Evolutionary conservation across 2,329 filamentous ascomycete species (phyloP).

Genomic region (Aspergillus sojae): DNA sequence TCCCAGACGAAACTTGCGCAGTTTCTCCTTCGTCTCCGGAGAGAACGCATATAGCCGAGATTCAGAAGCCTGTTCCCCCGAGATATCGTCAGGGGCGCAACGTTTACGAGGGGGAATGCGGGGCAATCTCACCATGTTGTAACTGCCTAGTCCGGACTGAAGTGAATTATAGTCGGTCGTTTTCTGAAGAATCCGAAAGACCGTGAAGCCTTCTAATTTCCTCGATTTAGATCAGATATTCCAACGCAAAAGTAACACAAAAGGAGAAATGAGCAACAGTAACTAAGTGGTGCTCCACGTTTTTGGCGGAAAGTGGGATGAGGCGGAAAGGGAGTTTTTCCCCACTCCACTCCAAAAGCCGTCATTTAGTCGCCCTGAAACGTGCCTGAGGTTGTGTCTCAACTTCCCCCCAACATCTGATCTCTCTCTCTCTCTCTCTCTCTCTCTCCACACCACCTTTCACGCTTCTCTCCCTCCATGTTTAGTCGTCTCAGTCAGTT

Average conservation of each 20-base stretch:
- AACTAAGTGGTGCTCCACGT: slow-evolving; percentile 7
- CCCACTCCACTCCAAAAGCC: slow-evolving; percentile 15
- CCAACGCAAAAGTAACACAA: not conserved
- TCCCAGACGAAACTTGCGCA: slow-evolving; percentile 90
- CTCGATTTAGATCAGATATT: not conserved
- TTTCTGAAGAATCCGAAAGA: not conserved
- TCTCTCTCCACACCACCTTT: slow-evolving; percentile 8
- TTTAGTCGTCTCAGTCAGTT: slow-evolving; percentile 75
- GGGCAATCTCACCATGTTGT: slow-evolving; percentile 24
- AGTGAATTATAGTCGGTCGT: not conserved
- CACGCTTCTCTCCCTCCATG: slow-evolving; percentile 55
- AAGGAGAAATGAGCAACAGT: not conserved
- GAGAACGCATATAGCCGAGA: slow-evolving; percentile 91
- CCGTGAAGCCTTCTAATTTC: not conserved
- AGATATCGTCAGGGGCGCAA: not conserved
- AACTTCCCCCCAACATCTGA: not conserved
- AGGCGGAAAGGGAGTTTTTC: slow-evolving; percentile 11
- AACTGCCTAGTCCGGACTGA: not conserved
- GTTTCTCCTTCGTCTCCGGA: slow-evolving; percentile 80
- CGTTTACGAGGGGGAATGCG: slow-evolving; percentile 12
- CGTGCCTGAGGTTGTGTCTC: not conserved
- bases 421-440: slow-evolving; percentile 10
- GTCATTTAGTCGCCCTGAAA: not conserved
- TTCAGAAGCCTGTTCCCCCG: slow-evolving; percentile 60
- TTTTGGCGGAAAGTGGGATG: slow-evolving; percentile 12